Percentiles rank a stretch among this genome's conserved stretches.
phyloP scores from a whole-genome alignment of 257 asterid species.

The Galeopsis tetrahit region DNA sequence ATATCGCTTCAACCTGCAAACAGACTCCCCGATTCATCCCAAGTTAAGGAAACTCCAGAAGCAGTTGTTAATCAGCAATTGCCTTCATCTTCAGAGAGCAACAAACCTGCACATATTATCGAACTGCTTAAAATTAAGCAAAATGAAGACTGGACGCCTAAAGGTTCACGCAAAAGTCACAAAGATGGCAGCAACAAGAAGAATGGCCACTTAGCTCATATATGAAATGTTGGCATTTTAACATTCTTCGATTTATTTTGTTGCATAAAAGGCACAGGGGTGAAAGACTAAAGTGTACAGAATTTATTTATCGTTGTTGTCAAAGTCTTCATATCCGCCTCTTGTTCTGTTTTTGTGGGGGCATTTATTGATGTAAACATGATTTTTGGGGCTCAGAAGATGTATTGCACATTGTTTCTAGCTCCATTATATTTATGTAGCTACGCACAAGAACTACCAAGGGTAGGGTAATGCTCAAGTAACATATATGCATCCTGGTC shows the following conservation, averaged over 20 bases:
- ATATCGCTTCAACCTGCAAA: slow-evolving; percentile 15
- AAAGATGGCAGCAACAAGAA: not conserved
- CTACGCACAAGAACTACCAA: not conserved
- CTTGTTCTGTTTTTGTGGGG: not conserved
- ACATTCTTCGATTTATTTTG: not conserved
- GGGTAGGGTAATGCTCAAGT: not conserved
- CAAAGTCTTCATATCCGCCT: not conserved
- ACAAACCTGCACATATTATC: not conserved
- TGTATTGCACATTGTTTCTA: not conserved
- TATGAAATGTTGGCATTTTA: not conserved
- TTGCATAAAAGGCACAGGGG: not conserved
- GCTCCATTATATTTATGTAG: too few species aligned
- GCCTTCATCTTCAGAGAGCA: not conserved
- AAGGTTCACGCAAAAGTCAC: not conserved
- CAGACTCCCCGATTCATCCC: too few species aligned
- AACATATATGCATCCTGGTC: not conserved
- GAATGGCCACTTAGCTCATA: not conserved
- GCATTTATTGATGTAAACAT: not conserved
- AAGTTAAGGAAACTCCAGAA: too few species aligned
- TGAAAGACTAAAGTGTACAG: not conserved
- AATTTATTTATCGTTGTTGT: not conserved
- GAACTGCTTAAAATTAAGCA: not conserved
- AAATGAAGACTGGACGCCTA: not conserved
- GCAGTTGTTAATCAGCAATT: not conserved
- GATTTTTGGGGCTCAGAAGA: not conserved